Base-by-base conservation (phyloP, 306 rosid species). In the Dalbergia oliveri region DNA sequence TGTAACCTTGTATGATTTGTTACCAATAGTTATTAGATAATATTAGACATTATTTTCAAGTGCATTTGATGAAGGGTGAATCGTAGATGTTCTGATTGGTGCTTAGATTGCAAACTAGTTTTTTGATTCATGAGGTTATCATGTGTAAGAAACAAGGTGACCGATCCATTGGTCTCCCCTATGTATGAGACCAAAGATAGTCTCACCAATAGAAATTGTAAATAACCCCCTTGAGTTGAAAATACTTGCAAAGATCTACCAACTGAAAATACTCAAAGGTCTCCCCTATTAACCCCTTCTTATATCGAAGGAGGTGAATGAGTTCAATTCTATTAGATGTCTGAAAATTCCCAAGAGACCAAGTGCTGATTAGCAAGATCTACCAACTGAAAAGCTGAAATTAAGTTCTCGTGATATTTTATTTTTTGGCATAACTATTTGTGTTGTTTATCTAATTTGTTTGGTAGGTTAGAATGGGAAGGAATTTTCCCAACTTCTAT, bases 401-500 rank as follows among this genome's bases (percentile, higher is more conserved):
- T 34, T 59, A 12, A 56, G 69, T 74, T 75, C 56, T 72, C 56
- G 47, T 45, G 14, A 45, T 58, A 31, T 72, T 51, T n/a, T 21
- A 11, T 21, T 1, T 21, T 21, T 21, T 21, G 23, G 64, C 31
- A 39, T 21, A 34, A 19, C 50, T 63, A 8, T 11, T 19, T 68
- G 21, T 39, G 13, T n/a, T 21, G 8, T 59, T 72, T 50, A 31
- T 59, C 69, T 79, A 67, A 79, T 75, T 11, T 95, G 70, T 95
- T 90, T 56, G 99, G 99, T 60, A 86, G 99, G 88, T 85, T 95
- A 84, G 99, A 93, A 56, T 91, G 99, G 99, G 93, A 91, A 73
- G 99, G 99, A 0, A 93, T 93, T 87, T 95, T 95, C 72, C 98
- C 98, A 16, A 95, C 99, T 83, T 95, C 99, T 68, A 87, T 93